Percentiles rank a stretch among this genome's conserved stretches.
phyloP scores from a whole-genome alignment of 2,329 filamentous ascomycete species.

The Diaporthe longicolla region DNA sequence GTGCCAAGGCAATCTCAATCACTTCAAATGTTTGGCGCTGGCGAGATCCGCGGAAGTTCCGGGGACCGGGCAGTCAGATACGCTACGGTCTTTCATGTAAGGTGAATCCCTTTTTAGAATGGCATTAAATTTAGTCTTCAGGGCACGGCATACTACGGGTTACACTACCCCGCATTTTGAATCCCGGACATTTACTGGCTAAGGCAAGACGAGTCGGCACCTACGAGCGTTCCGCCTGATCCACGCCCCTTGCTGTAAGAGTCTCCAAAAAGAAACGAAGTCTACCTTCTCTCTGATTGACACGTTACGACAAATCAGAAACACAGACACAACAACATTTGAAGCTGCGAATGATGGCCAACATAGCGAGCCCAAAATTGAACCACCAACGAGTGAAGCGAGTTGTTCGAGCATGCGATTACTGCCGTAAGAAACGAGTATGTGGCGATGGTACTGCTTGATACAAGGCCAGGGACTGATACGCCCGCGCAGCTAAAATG shows the following conservation, averaged over 20 bases:
- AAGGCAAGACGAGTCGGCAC: slow-evolving; percentile 4
- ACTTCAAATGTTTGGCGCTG: background rate
- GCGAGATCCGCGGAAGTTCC: background rate
- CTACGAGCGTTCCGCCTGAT: slow-evolving; percentile 4
- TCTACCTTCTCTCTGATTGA: background rate
- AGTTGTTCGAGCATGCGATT: slow-evolving; percentile 14
- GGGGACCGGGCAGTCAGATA: background rate
- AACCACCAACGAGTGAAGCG: background rate
- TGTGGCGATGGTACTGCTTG: background rate
- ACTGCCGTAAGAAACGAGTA: slow-evolving; percentile 14
- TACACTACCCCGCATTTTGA: background rate
- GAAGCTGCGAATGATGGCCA: background rate
- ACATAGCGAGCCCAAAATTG: background rate
- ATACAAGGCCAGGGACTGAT: background rate
- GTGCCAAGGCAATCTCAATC: background rate
- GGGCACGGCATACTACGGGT: too few relatives aligned
- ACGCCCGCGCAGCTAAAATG: background rate
- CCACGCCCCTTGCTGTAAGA: background rate
- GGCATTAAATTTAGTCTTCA: background rate
- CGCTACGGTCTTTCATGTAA: background rate
- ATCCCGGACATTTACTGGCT: background rate
- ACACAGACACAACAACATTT: background rate
- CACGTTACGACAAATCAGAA: background rate
- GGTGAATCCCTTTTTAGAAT: background rate
- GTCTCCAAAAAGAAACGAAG: slow-evolving; percentile 3